Evolutionary conservation across 768 basidiomycete genomes (phyloP), one percentile per base, ranked within the genome.

Genomic region (Cyclocybe cylindracea): DNA sequence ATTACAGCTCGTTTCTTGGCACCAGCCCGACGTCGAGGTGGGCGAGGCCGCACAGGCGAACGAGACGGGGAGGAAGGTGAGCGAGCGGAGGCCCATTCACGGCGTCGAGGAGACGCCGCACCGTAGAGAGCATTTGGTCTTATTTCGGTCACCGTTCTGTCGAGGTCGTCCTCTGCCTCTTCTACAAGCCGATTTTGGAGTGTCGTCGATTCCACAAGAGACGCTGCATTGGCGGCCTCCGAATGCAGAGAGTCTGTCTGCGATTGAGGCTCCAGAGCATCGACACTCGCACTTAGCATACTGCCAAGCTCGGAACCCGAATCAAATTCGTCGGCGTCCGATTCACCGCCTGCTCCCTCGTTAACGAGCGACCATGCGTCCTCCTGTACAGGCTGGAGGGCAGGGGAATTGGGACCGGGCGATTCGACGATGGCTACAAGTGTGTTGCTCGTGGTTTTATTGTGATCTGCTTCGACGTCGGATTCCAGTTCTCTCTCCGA

Each of bases 61-160:
- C 80, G 72, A 3, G 80, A 81, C 10, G 79, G 83, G 0, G 82
- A 83, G 4, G 82, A 82, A 3, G 78, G 58, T 1, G 79, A 75
- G 19, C 78, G 64, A 13, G 47, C 46, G 38, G 60, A 54, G 29
- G 54, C 52, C 46, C 64, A 60, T 63, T 51, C 66, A 51, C 59
- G 65, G 58, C 35, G 64, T 61, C 53, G 70, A 53, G 31, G 67
- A 47, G 53, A 68, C 59, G 50, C 70, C 63, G 19, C 65, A 63
- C 37, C 71, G 63, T 18, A 63, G 46, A 50, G 59, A 46, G 61
- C 50, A 51, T 59, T 55, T 24, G 60, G 45, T 13, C 58, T 43
- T 52, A 63, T 61, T 29, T 63, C 60, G 10, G 55, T 56, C 24
- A 64, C 35, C 2, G 55, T 59, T 35, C 43, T 36, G 41, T 57